phyloP scores from a whole-genome alignment of 257 asterid genomes.

The Solanum habrochaites region DNA sequence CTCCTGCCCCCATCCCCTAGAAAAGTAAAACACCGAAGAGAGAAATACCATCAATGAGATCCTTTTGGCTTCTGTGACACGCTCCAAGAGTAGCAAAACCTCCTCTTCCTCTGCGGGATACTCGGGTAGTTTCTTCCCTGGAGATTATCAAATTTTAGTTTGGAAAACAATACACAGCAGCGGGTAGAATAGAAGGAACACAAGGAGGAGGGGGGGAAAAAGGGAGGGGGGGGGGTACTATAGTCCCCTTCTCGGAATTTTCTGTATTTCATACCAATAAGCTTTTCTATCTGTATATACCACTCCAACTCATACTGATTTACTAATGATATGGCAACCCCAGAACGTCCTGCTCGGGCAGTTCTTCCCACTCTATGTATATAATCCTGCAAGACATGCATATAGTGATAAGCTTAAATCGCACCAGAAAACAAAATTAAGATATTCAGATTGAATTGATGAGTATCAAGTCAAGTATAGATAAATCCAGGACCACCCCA shows the following conservation, averaged over 20 bases:
- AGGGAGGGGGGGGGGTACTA: too few species aligned
- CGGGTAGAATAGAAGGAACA: background rate
- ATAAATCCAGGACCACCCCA: background rate
- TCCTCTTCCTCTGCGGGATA: conserved; percentile 71
- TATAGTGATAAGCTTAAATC: background rate
- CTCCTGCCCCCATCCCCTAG: background rate
- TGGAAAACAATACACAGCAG: background rate
- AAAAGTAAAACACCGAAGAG: background rate
- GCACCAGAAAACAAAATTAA: background rate
- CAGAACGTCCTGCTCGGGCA: conserved; percentile 96
- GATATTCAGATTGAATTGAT: background rate
- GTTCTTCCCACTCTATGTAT: conserved; percentile 99
- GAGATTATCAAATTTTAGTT: background rate
- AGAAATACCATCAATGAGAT: conserved; percentile 51
- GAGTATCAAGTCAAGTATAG: background rate
- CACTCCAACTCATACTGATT: conserved; percentile 89
- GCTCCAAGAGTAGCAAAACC: conserved; percentile 57
- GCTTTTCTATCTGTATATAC: conserved; percentile 79
- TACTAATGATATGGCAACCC: conserved; percentile 68
- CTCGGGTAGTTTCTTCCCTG: conserved; percentile 68
- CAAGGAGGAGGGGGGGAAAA: background rate
- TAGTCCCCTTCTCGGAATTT: background rate
- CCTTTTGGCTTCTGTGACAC: conserved; percentile 72
- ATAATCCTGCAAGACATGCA: conserved; percentile 54
- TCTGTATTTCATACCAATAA: conserved; percentile 38